Percentiles rank a stretch among this genome's conserved stretches.
phyloP scores from a whole-genome alignment of 495 filamentous ascomycete species.

The Aspergillus cavernicola region DNA sequence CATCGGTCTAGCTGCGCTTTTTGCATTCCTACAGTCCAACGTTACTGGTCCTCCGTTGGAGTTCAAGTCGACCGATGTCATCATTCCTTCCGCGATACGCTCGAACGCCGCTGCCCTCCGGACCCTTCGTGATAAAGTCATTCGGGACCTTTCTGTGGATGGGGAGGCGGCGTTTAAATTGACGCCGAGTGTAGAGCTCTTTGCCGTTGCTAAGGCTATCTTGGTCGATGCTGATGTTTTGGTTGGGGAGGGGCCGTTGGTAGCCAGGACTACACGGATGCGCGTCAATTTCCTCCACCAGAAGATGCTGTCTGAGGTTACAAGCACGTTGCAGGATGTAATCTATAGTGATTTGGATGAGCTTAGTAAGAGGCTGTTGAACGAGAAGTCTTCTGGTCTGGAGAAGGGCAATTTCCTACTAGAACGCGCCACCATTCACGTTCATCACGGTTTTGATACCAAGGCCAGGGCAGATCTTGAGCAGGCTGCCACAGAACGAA shows the following conservation, averaged over 20 bases:
- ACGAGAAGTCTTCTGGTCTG: slow-evolving; percentile 26
- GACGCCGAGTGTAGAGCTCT: slow-evolving; percentile 76
- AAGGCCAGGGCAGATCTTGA: slow-evolving; percentile 70
- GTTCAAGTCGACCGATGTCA: slow-evolving; percentile 46
- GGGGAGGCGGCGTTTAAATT: slow-evolving; percentile 83
- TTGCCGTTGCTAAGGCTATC: slow-evolving; percentile 69
- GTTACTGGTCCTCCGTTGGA: slow-evolving; percentile 81
- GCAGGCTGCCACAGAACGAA: slow-evolving; percentile 56
- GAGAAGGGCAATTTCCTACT: slow-evolving; percentile 64
- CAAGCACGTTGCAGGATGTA: slow-evolving; percentile 56
- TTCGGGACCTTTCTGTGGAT: slow-evolving; percentile 69
- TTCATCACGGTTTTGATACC: slow-evolving; percentile 77
- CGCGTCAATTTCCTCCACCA: slow-evolving; percentile 84
- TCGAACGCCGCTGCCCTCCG: slow-evolving; percentile 25
- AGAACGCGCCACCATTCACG: slow-evolving; percentile 78
- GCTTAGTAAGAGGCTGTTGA: slow-evolving; percentile 42
- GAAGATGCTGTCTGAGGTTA: slow-evolving; percentile 74
- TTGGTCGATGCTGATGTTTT: slow-evolving; percentile 49
- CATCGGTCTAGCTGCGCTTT: slow-evolving; percentile 67
- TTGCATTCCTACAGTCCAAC: slow-evolving; percentile 86
- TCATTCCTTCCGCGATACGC: slow-evolving; percentile 50
- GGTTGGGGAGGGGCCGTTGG: slow-evolving; percentile 38
- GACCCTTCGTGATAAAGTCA: slow-evolving; percentile 48
- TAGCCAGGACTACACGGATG: slow-evolving; percentile 46
- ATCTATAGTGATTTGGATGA: slow-evolving; percentile 51